Base-by-base conservation (phyloP, 169 alveolate species). In the Plasmodium knowlesi region DNA sequence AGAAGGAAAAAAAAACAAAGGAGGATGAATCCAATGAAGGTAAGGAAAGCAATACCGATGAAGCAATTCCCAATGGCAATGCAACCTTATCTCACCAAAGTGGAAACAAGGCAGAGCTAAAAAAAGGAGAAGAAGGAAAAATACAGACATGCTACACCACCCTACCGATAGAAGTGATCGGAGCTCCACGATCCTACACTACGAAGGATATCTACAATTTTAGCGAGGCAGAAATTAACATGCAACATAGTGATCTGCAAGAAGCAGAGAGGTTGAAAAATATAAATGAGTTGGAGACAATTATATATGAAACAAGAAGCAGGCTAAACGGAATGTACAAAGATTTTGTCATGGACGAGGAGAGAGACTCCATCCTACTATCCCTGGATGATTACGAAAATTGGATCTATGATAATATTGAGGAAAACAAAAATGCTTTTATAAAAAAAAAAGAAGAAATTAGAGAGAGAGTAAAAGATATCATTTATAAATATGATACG, bases 331-430 rank as follows among this genome's bases (percentile, higher is more conserved):
- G 95, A 30, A 92, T 96, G 22, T 96, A 96, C 88, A 83, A 92
- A 41, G 96, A 96, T 37, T 96, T 88, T 82, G 95, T 96, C 19
- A 78, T 93, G 1, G 96, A 96, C 14, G 96, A 96, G 61, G 78
- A 80, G 67, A 95, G 91, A 50, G 94, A 79, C 74, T 61, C 93
- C 43, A 78, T 96, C 61, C 67, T 57, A 78, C 71, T 85, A 16
- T 79, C 92, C 57, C 74, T 96, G 53, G 93, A 93, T 76, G 95
- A 96, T 79, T 74, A 82, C 94, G 95, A 93, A 88, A 71, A 95
- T 84, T 96, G 97, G 97, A 57, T 96, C n/a, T 96, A 96, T 83
- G 96, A 94, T 74, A 95, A 96, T 91, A 84, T 88, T 37, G 96
- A 84, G n/a, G 97, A 94, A 41, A 83, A 94, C 9, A 92, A 93